Evolutionary conservation across 768 basidiomycete species (phyloP), one percentile per base, ranked within the genome.

Genomic region (Cystobasidiopsis lactophilus): DNA sequence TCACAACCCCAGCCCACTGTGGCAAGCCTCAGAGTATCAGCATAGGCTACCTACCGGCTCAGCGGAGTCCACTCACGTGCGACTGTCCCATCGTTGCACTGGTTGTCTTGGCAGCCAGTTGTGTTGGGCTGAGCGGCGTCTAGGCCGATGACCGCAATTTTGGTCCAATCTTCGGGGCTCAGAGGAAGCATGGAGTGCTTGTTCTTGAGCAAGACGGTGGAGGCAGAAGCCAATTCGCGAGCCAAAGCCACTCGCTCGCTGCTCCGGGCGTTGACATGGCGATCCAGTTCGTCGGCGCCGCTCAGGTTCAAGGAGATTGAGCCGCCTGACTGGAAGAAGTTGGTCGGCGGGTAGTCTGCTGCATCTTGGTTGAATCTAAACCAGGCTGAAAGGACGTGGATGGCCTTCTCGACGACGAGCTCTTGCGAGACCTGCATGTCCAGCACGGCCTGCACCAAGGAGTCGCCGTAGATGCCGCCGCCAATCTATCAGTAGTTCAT

Each of bases 191-290:
- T 40, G n/a, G n/a, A n/a, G 30, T 30, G 23, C 5, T 24, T 38
- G 50, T 54, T 55, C 39, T 56, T 44, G 19, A 40, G 21, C 14
- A 67, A 66, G 0, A 72, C 77, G 40, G 71, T 66, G 4, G 52
- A 53, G 24, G 52, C 52, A 26, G 27, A n/a, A 11, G 54, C 52
- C 27, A 49, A 19, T 19, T 49, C 27, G 9, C 47, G 7, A 35
- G 29, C 11, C 21, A 49, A 31, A 9, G 27, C 21, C 23, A 49
- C 47, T n/a, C n/a, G n/a, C n/a, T n/a, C n/a, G n/a, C n/a, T n/a
- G n/a, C n/a, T n/a, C n/a, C n/a, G n/a, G n/a, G n/a, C n/a, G 21
- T 49, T 29, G 7, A 49, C 47, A 26, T 49, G 47, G n/a, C 29
- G 47, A 26, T 49, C 29, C 11, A 9, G 14, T 27, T 27, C 18